phyloP scores from a whole-genome alignment of 139 green algal species.

The Picochlorum sp. region DNA sequence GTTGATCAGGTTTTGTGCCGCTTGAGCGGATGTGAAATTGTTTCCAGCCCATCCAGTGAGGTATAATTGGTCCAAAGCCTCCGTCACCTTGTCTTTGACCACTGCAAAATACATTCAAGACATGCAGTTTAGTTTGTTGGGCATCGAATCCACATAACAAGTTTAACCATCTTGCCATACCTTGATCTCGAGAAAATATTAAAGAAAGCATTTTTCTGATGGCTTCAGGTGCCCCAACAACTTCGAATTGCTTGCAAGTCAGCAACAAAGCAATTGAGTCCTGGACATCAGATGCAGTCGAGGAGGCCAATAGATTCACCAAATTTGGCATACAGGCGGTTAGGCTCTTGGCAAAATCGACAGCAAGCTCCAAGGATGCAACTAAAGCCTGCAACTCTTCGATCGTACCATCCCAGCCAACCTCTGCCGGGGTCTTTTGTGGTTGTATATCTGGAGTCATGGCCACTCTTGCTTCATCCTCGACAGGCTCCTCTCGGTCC shows the following conservation, averaged over 20 bases:
- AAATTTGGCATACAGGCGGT: conserved; percentile 30
- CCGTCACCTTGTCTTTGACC: conserved; percentile 57
- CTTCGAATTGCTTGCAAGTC: conserved; percentile 49
- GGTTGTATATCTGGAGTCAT: conserved; percentile 1
- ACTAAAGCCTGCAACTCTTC: conserved; percentile 44
- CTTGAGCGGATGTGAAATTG: conserved; percentile 10
- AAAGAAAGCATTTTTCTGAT: conserved; percentile 70
- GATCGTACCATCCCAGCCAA: conserved; percentile 22
- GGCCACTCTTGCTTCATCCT: conserved; percentile 1
- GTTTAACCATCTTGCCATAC: too few relatives aligned
- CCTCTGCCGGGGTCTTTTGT: background rate
- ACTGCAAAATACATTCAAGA: conserved; percentile 15
- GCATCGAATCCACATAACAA: too few relatives aligned
- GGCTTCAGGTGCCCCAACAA: conserved; percentile 29
- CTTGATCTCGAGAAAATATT: conserved; percentile 67
- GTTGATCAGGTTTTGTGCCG: conserved; percentile 43
- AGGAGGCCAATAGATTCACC: conserved; percentile 52
- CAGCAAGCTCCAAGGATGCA: conserved; percentile 52
- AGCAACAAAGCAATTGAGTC: conserved; percentile 67
- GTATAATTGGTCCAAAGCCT: conserved; percentile 59
- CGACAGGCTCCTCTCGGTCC: background rate
- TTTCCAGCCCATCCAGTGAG: conserved; percentile 27
- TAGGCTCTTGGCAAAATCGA: conserved; percentile 42
- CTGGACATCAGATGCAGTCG: conserved; percentile 44
- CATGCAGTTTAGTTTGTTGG: background rate